phyloP scores from a whole-genome alignment of 2,329 filamentous ascomycete genomes.

The Ambrosiella cleistominuta region DNA sequence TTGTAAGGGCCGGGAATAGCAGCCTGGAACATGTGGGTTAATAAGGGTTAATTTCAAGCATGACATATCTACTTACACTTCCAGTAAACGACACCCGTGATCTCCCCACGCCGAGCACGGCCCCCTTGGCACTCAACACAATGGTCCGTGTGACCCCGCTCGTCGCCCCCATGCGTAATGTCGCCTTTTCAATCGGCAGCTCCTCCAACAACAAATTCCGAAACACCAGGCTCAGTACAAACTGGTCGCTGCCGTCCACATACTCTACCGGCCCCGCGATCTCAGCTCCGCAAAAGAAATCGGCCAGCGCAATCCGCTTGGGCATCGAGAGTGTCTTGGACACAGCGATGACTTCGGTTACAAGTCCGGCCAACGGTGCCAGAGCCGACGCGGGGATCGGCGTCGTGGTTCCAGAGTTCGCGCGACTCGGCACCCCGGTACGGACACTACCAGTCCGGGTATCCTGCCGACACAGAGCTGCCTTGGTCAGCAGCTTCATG shows the following conservation, averaged over 20 bases:
- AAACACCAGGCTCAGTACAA: conserved; percentile 15
- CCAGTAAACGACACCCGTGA: conserved; percentile 23
- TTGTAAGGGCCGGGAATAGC: conserved; percentile 57
- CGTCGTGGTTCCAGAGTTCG: background rate
- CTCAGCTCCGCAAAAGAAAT: conserved; percentile 55
- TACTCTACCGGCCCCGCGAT: conserved; percentile 54
- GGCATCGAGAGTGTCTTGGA: conserved; percentile 34
- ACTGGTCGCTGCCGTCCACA: conserved; percentile 19
- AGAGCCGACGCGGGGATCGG: conserved; percentile 15
- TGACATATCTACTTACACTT: conserved; percentile 19
- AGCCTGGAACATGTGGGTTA: conserved; percentile 25
- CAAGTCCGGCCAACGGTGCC: conserved; percentile 28
- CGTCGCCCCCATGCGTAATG: conserved; percentile 4
- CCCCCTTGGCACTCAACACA: conserved; percentile 13
- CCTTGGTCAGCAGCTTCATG: conserved; percentile 56
- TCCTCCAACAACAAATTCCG: conserved; percentile 9
- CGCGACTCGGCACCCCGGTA: conserved; percentile 2
- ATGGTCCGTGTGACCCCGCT: conserved; percentile 12
- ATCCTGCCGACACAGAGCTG: conserved; percentile 23
- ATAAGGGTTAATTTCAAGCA: background rate
- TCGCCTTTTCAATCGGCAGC: conserved; percentile 8
- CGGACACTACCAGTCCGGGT: conserved; percentile 10
- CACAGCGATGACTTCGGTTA: conserved; percentile 30
- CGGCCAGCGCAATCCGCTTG: conserved; percentile 47
- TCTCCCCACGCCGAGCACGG: conserved; percentile 32